Base-by-base conservation (phyloP, 2,329 filamentous ascomycete species). In the Zelopaecilomyces penicillatus region DNA sequence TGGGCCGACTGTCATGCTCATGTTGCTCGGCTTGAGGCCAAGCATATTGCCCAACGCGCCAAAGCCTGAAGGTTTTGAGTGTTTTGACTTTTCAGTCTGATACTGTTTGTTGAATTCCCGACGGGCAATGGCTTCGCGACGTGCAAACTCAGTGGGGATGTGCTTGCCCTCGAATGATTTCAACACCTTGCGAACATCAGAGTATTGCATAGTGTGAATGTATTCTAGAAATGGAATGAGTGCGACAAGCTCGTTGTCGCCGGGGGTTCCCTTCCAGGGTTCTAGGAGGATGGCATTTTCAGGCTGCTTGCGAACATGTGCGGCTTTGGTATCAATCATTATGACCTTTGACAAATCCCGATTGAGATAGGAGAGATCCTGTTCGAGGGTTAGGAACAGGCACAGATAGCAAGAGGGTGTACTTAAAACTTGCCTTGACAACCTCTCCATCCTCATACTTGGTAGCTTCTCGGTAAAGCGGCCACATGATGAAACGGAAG, bases 361-460 rank as follows among this genome's bases (percentile, higher is more conserved):
- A 72, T 98, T 98, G 40, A 98, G 80, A 68, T 95, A 97, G 3
- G 89, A 89, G n/a, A 98, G 80, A 62, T 98, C 93, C 87, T 94
- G 56, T 33, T 29, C 7, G 10, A 19, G 11, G 26, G 39, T 61
- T 45, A 59, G 53, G 26, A 19, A 19, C 19, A 19, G 19, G 19
- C 19, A 19, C 19, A 19, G 9, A 34, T 34, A 9, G 9, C 32
- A 34, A 9, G 9, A 30, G 29, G 6, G 27, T 43, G 19, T 35
- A 11, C 5, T 5, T n/a, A 19, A 8, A 41, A 52, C 69, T 52
- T 69, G 89, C 88, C 82, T 98, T 98, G 67, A 98, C 79, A 59
- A 97, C 90, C 67, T 96, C 87, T 52, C 93, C 93, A 52, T 95
- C 85, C 67, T 96, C 85, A 64, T 95, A 98, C 58, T 90, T 87